Conservation (phyloP, 192 early-diverging fungal species). For the Coemansia biformis region DNA sequence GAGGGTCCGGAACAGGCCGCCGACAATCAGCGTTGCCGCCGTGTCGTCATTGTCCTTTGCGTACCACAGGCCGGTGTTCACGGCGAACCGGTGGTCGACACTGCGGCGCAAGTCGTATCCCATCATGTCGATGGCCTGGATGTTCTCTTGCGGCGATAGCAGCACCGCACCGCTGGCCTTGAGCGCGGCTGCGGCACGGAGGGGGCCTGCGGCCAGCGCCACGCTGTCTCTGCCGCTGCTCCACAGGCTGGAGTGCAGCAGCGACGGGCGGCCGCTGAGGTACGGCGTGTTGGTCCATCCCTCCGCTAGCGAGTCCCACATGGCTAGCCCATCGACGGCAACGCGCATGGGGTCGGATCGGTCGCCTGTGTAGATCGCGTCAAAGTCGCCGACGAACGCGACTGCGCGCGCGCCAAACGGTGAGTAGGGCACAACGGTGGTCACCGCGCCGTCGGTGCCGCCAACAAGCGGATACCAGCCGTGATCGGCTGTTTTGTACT, state of each 20-base stretch:
- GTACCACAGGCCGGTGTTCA: conserved; percentile 56
- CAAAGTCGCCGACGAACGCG: conserved; percentile 27
- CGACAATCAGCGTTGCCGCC: conserved; percentile 42
- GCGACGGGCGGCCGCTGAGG: conserved; percentile 19
- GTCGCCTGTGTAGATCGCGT: conserved; percentile 10
- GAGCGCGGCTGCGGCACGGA: conserved; percentile 36
- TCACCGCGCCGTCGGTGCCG: conserved; percentile 53
- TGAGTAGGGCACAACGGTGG: conserved; percentile 36
- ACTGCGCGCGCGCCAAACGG: conserved; percentile 36
- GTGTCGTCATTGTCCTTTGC: conserved; percentile 43
- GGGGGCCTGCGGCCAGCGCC: conserved; percentile 32
- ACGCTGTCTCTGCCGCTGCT: conserved; percentile 15
- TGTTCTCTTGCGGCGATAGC: conserved; percentile 17
- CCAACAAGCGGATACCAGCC: conserved; percentile 34
- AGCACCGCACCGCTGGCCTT: conserved; percentile 34
- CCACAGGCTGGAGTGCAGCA: conserved; percentile 25
- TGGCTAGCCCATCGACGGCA: conserved; percentile 13
- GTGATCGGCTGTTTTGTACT: conserved; percentile 40
- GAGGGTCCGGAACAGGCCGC: conserved; percentile 53
- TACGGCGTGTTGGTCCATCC: conserved; percentile 41
- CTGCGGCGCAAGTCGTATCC: conserved; percentile 31
- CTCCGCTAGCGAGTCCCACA: conserved; percentile 32
- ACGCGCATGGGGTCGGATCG: neutral
- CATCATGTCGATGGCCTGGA: conserved; percentile 28
- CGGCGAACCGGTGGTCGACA: conserved; percentile 12